Percentiles rank a stretch among this genome's conserved stretches.
Conservation (phyloP, 1,284 basidiomycete species). For the Ceratobasidium theobromae region DNA sequence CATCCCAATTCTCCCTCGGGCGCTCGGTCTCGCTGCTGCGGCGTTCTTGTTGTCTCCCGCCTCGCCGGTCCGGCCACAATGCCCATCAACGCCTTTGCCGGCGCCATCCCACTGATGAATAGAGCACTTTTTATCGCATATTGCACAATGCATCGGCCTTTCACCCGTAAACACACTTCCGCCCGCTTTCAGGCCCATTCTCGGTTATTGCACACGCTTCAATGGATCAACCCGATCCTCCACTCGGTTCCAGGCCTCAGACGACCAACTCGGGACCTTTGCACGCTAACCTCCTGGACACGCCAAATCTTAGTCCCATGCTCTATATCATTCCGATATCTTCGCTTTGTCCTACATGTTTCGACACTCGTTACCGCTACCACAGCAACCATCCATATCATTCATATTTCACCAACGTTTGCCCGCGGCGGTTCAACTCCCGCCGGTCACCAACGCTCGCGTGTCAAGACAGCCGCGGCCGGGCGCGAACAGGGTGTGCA, state of each 20-base stretch:
- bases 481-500: too few relatives aligned
- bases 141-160: constrained; percentile 1
- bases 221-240: background rate
- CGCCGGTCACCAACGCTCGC: too few relatives aligned
- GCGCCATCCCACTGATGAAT: background rate
- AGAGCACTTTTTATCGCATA: background rate
- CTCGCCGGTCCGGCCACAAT: constrained; percentile 11
- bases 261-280: constrained; percentile 11
- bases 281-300: background rate
- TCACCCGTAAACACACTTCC: constrained; percentile 16
- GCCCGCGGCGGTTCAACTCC: too few relatives aligned
- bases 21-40: constrained; percentile 9
- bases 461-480: too few relatives aligned
- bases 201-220: background rate
- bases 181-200: constrained; percentile 26
- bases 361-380: too few relatives aligned
- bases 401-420: too few relatives aligned
- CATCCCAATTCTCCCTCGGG: background rate
- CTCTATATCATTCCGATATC: too few relatives aligned
- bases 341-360: too few relatives aligned
- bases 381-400: too few relatives aligned
- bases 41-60: constrained; percentile 14
- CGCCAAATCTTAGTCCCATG: too few relatives aligned
- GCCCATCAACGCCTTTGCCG: background rate
- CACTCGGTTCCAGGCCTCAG: constrained; percentile 21